Conservation (phyloP, 352 stramenopile genomes). For the Globisporangium sylvaticum region DNA sequence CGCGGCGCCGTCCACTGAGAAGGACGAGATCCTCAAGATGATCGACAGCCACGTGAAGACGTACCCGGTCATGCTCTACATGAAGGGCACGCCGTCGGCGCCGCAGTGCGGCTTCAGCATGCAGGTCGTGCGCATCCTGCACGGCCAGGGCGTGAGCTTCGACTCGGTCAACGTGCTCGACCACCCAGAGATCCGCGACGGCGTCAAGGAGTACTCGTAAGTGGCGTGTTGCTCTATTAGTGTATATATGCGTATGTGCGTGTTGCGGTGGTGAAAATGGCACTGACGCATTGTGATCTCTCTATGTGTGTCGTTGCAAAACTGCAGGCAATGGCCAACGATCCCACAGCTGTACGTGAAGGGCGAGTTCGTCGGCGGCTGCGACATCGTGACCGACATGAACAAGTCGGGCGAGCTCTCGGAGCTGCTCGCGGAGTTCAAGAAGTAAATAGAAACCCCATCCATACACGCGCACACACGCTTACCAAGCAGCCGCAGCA, state of each 20-base stretch:
- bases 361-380: slow-evolving; percentile 98
- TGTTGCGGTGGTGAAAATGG: background rate
- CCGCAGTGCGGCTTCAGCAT: slow-evolving; percentile 98
- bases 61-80: slow-evolving; percentile 98
- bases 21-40: slow-evolving; percentile 88
- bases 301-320: background rate
- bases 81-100: slow-evolving; percentile 98
- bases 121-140: slow-evolving; percentile 95
- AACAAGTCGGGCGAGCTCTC: slow-evolving; percentile 90
- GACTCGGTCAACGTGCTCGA: slow-evolving; percentile 98
- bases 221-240: slow-evolving; percentile 22
- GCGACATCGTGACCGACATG: slow-evolving; percentile 97
- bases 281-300: background rate
- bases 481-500: background rate
- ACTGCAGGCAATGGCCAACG: slow-evolving; percentile 90
- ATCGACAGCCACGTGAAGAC: slow-evolving; percentile 89
- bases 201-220: slow-evolving; percentile 98
- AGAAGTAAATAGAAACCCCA: slow-evolving; percentile 35
- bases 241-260: background rate
- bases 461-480: background rate
- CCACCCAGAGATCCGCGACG: slow-evolving; percentile 97
- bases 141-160: slow-evolving; percentile 93
- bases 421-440: slow-evolving; percentile 84
- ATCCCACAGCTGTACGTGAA: slow-evolving; percentile 99
- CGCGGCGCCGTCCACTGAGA: slow-evolving; percentile 78